phyloP scores from a whole-genome alignment of 257 asterid species.

The Striga asiatica region DNA sequence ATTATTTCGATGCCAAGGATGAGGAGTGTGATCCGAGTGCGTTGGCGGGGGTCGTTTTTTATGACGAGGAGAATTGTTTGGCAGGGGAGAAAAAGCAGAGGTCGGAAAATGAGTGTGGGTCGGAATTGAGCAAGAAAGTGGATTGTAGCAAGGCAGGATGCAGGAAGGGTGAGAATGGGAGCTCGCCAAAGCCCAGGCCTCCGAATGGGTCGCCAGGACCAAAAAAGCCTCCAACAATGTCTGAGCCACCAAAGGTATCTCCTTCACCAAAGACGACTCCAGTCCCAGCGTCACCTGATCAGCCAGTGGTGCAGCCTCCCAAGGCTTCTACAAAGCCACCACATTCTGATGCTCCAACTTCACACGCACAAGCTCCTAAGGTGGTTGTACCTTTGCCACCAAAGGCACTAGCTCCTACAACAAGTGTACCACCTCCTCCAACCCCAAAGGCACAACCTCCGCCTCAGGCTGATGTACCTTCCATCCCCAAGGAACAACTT shows the following conservation, averaged over 20 bases:
- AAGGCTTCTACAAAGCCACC: not conserved
- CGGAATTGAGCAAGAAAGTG: conserved; percentile 27
- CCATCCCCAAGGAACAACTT: not conserved
- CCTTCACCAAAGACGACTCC: not conserved
- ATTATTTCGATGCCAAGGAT: conserved; percentile 39
- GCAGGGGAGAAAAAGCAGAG: conserved; percentile 29
- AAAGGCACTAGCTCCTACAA: not conserved
- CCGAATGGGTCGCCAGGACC: not conserved
- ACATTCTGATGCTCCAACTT: no score
- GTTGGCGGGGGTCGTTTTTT: conserved; percentile 15
- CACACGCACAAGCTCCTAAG: not conserved
- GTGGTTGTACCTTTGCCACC: not conserved
- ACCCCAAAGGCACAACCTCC: not conserved
- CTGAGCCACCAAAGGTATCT: not conserved
- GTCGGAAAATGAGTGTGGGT: conserved; percentile 31
- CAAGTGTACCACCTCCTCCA: not conserved
- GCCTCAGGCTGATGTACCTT: not conserved
- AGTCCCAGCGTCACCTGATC: not conserved
- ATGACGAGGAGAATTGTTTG: conserved; percentile 50
- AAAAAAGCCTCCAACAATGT: not conserved
- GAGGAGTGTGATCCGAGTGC: conserved; percentile 15
- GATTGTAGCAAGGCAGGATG: conserved; percentile 39
- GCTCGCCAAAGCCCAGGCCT: conserved; percentile 7
- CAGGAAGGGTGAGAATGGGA: conserved; percentile 9
- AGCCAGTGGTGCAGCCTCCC: not conserved